Conservation (phyloP, 306 rosid genomes). For the Erythrophleum fordii region DNA sequence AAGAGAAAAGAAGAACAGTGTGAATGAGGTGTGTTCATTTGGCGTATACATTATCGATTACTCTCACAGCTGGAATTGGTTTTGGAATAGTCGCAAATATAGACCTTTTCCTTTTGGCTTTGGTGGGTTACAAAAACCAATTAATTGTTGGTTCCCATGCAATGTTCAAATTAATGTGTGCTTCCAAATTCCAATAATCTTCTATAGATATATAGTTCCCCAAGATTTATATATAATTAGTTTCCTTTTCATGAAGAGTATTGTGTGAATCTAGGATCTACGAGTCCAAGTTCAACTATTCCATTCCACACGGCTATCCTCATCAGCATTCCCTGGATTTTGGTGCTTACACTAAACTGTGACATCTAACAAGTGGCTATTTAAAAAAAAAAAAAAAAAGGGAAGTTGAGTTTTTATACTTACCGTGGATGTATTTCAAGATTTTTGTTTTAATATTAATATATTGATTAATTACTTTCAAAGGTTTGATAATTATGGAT, state of each 20-base stretch:
- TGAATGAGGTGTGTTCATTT: conserved; percentile 30
- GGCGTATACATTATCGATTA: background rate
- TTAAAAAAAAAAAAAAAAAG: too few species aligned
- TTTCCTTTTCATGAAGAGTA: conserved; percentile 27
- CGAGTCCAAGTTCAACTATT: conserved; percentile 41
- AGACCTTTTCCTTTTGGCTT: too few species aligned
- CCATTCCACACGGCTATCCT: conserved; percentile 53
- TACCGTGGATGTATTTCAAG: too few species aligned
- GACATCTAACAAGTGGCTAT: too few species aligned
- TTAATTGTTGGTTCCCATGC: conserved; percentile 37
- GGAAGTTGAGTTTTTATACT: too few species aligned
- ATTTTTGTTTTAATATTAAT: too few species aligned
- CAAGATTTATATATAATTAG: too few species aligned
- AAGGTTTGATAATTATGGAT: too few species aligned
- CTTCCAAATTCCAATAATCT: conserved; percentile 44
- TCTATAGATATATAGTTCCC: background rate
- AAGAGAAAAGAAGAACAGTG: background rate
- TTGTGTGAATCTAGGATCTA: conserved; percentile 39
- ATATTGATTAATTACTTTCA: too few species aligned
- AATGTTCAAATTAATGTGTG: conserved; percentile 20
- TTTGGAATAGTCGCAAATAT: background rate
- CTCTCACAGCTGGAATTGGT: background rate
- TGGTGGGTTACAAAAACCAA: background rate
- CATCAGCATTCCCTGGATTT: conserved; percentile 34
- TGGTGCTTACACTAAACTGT: background rate